Percentiles rank a stretch among this genome's conserved stretches.
phyloP scores from a whole-genome alignment of 345 rosid genomes.

The Ailanthus altissimus region DNA sequence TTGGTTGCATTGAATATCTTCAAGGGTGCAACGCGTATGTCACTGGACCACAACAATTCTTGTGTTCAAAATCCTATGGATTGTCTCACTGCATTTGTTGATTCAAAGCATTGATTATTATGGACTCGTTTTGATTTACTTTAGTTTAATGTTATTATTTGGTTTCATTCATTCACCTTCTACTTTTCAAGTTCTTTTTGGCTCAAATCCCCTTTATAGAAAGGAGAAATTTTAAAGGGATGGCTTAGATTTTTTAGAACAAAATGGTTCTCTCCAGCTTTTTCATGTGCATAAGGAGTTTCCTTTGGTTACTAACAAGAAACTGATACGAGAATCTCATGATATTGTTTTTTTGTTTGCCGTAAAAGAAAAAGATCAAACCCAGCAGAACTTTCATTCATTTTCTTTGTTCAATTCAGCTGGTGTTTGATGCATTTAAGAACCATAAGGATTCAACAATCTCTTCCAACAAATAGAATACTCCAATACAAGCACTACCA shows the following conservation, averaged over 20 bases:
- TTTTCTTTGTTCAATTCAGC: conserved; percentile 1
- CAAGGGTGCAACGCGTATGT: conserved; percentile 13
- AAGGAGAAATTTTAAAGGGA: conserved; percentile 23
- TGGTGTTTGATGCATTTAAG: neutral
- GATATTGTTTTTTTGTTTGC: neutral
- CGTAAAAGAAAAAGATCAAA: neutral
- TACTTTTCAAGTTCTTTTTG: neutral
- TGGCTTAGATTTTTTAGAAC: conserved; percentile 28
- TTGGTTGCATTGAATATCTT: conserved; percentile 9
- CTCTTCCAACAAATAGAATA: neutral
- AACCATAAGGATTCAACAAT: neutral
- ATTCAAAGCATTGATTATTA: neutral
- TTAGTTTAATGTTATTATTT: neutral
- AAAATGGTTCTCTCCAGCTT: conserved; percentile 23
- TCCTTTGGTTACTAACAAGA: conserved; percentile 17
- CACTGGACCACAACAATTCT: conserved; percentile 15
- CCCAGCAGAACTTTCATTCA: neutral
- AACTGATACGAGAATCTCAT: conserved; percentile 6
- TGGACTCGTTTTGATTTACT: neutral
- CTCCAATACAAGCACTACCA: neutral
- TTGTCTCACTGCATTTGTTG: neutral
- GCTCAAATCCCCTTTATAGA: conserved; percentile 25
- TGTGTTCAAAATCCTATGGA: neutral
- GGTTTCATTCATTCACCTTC: neutral
- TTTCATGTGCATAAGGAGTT: conserved; percentile 33